Evolutionary conservation across 306 rosid genomes (phyloP).

Genomic region (Biancaea sappan): DNA sequence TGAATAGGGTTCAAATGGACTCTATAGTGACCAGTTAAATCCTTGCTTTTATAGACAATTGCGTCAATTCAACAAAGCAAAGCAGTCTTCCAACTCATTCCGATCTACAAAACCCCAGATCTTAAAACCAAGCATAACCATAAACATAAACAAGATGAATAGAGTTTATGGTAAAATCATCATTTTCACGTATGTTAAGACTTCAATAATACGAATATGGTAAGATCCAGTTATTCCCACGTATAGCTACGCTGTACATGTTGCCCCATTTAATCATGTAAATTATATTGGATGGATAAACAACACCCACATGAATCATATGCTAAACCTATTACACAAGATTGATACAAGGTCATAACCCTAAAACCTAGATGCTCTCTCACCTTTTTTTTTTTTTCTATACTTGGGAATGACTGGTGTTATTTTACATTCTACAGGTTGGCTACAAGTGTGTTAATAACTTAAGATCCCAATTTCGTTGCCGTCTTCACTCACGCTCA

Average conservation of each 20-base stretch:
- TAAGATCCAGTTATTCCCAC: slow-evolving; percentile 48
- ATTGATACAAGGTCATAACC: slow-evolving; percentile 36
- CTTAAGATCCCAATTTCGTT: slow-evolving; percentile 25
- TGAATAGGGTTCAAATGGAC: background rate
- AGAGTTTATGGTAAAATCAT: background rate
- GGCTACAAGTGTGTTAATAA: slow-evolving; percentile 45
- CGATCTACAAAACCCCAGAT: background rate
- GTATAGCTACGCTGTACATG: slow-evolving; percentile 74
- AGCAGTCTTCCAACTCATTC: too few species aligned
- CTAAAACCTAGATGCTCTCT: slow-evolving; percentile 43
- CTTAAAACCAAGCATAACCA: background rate
- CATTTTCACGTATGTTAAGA: slow-evolving; percentile 15
- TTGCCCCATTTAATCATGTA: slow-evolving; percentile 40
- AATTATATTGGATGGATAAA: slow-evolving; percentile 43
- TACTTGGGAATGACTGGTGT: slow-evolving; percentile 50
- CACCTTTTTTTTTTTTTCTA: slow-evolving; percentile 41
- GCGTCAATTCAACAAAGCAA: background rate
- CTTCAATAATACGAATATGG: slow-evolving; percentile 29
- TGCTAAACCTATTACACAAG: slow-evolving; percentile 61
- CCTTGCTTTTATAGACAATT: background rate
- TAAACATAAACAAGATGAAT: background rate
- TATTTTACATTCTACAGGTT: slow-evolving; percentile 57
- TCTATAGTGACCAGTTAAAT: background rate
- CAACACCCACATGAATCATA: slow-evolving; percentile 54
- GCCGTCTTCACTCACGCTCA: slow-evolving; percentile 39